Base-by-base conservation (phyloP, 2,329 filamentous ascomycete species). In the Ophiostoma fasciatum region DNA sequence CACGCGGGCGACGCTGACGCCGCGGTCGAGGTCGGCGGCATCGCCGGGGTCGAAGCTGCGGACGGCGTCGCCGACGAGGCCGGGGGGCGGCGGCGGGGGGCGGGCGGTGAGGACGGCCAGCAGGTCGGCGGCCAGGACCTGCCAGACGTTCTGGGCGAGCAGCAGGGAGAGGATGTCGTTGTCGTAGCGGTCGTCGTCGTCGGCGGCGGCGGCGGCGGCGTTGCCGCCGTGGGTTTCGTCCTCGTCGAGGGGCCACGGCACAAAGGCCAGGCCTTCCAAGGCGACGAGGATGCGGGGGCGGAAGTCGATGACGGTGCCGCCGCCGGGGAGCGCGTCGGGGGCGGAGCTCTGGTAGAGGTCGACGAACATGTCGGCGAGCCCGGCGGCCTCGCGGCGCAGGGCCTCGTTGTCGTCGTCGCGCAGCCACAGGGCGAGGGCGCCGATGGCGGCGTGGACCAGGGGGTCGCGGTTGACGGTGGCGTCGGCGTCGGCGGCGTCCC, bases 381-480 rank as follows among this genome's bases (percentile, higher is more conserved):
- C 74, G 0, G 64, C 62, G 10, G 64, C 66, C 46, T 77, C 68
- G 33, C 59, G 64, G 10, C 73, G 58, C 27, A 80, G 48, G 7
- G 58, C 53, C 12, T 73, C 66, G 28, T 72, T 73, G 28, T 80
- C 75, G 38, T 82, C 76, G 42, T 82, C 77, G 7, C 71, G 61
- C n/a, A 81, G 56, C 78, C 78, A 82, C 14, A 80, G 61, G 1
- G 73, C 65, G 21, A 81, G 48, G 0, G 68, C 57, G 30, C 71
- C 58, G 17, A 79, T 53, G 0, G 69, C 65, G 4, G 75, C 66
- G 3, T 76, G 60, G 2, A 77, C 59, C 7, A 81, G 58, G 1
- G 70, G 65, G 45, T 82, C 77, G 7, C 63, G 56, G 2, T 61
- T 57, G 8, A 62, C 57, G 4, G 61, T 58, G 4, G 58, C 57